These are phyloP conservation scores for Spizellomyces punctatus DNA, from an alignment of 192 early-diverging fungal genomes.

Conservation along the genomic window DNA sequence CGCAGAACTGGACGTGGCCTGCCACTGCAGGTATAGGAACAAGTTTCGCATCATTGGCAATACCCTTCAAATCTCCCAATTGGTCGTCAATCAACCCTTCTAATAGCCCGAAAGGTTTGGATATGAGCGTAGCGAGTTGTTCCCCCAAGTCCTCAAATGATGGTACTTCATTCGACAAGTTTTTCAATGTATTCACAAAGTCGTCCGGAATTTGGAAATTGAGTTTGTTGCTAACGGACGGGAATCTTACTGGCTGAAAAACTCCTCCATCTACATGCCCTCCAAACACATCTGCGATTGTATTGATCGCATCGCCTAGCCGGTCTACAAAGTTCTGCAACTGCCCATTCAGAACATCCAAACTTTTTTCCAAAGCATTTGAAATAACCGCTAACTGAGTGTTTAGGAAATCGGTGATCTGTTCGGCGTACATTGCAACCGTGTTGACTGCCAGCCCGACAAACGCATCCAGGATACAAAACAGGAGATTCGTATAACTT, in stretches of 20 bases:
- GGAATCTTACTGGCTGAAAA: slow-evolving; percentile 23
- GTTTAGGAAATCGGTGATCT: slow-evolving; percentile 27
- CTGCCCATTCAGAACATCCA: slow-evolving; percentile 19
- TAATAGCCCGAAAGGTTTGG: slow-evolving; percentile 22
- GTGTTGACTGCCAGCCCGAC: slow-evolving; percentile 23
- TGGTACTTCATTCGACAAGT: slow-evolving; percentile 10
- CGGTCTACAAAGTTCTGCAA: slow-evolving; percentile 1
- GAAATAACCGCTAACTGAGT: slow-evolving; percentile 17
- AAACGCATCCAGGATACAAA: slow-evolving; percentile 27
- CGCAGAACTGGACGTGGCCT: slow-evolving; percentile 21
- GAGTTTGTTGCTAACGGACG: slow-evolving; percentile 13
- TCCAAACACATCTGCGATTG: slow-evolving; percentile 23
- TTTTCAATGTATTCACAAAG: slow-evolving; percentile 21
- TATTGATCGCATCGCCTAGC: slow-evolving; percentile 6
- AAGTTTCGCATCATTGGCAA: not conserved
- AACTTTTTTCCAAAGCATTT: slow-evolving; percentile 10
- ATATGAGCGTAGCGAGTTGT: slow-evolving; percentile 15
- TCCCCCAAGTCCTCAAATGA: slow-evolving; percentile 3
- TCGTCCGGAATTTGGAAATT: slow-evolving; percentile 24
- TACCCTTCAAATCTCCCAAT: slow-evolving; percentile 4
- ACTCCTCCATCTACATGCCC: not conserved
- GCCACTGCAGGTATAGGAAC: not conserved
- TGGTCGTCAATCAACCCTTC: slow-evolving; percentile 24
- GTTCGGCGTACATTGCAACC: slow-evolving; percentile 12
- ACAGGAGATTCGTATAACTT: slow-evolving; percentile 21